Base-by-base conservation (phyloP, 805 yeast species). In the Scheffersomyces stipitis region DNA sequence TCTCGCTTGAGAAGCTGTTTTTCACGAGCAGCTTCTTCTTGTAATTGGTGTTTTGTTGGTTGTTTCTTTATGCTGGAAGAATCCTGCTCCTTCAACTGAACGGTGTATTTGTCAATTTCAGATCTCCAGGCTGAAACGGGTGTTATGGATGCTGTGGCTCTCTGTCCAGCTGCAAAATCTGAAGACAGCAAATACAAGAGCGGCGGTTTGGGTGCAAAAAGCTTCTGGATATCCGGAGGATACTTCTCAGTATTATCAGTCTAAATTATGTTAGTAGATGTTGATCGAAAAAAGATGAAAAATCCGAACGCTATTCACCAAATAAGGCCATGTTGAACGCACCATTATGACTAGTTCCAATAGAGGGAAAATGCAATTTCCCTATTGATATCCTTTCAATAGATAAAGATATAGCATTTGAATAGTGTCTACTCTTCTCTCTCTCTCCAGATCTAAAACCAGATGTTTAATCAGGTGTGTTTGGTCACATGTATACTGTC, bases 131-230 rank as follows among this genome's bases (percentile, higher is more conserved):
- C 37, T 1, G 78, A 59, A 5, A 81, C 46, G 1, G 83, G 81
- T 1, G 74, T 47, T 12, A 83, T 65, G 23, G 50, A 36, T 2
- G 66, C 51, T 1, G 84, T 79, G 5, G 65, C 48, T 14, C 91
- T 59, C 10, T 62, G 30, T 20, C 68, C 73, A 1, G 73, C 64
- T 0, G 78, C 68, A 42, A 64, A 63, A 48, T 81, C 90, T 2
- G 60, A 50, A 1, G 81, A 81, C 20, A 51, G 60, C 7, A 70
- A 54, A 44, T 67, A 73, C 23, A 69, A 65, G n/a, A 78, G 55
- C 18, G 86, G 85, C 8, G 78, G 76, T 28, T 73, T 66, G 4
- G 86, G 81, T 5, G 67, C 66, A 50, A 81, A 81, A 18, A 81
- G 68, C 49, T 71, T 67, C 37, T 73, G 75, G 29, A 81, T 62